Percentiles rank a stretch among this genome's conserved stretches.
phyloP scores from a whole-genome alignment of 345 rosid species.

The Citrus sp. region DNA sequence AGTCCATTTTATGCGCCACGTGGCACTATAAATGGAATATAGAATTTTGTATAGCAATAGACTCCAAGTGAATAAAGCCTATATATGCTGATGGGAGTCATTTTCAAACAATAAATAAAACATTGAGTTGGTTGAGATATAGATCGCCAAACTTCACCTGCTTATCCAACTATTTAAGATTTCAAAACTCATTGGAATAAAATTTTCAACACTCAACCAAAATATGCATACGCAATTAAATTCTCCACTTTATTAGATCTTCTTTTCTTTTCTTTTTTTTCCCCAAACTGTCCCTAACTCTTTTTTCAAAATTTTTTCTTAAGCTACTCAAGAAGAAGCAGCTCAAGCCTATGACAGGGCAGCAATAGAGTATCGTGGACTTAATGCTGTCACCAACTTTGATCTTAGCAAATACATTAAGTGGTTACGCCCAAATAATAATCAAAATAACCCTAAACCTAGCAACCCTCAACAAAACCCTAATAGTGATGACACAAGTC shows the following conservation, averaged over 20 bases:
- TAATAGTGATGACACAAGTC: not conserved
- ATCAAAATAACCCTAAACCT: not conserved
- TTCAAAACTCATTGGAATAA: not conserved
- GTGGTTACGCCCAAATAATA: constrained; percentile 29
- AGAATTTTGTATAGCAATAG: not conserved
- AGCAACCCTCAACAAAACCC: not conserved
- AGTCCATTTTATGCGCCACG: not conserved
- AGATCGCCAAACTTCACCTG: constrained; percentile 46
- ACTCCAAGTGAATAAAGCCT: not conserved
- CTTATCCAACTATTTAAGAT: constrained; percentile 20
- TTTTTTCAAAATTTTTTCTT: not conserved
- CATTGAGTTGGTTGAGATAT: constrained; percentile 28
- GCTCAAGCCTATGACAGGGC: constrained; percentile 91
- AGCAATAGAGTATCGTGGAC: constrained; percentile 89
- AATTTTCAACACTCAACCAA: constrained; percentile 23
- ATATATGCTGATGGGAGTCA: not conserved
- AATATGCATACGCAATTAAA: constrained; percentile 27
- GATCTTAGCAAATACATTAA: constrained; percentile 82
- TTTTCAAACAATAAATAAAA: constrained; percentile 1
- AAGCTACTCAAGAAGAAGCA: constrained; percentile 98
- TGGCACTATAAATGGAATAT: not conserved
- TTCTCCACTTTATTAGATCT: not conserved
- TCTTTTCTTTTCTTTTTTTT: not conserved
- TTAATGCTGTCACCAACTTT: constrained; percentile 89
- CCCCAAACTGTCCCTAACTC: not conserved